Conservation (phyloP, 2,329 filamentous ascomycete genomes). For the Ophiocordyceps polyrhachis-furcata region DNA sequence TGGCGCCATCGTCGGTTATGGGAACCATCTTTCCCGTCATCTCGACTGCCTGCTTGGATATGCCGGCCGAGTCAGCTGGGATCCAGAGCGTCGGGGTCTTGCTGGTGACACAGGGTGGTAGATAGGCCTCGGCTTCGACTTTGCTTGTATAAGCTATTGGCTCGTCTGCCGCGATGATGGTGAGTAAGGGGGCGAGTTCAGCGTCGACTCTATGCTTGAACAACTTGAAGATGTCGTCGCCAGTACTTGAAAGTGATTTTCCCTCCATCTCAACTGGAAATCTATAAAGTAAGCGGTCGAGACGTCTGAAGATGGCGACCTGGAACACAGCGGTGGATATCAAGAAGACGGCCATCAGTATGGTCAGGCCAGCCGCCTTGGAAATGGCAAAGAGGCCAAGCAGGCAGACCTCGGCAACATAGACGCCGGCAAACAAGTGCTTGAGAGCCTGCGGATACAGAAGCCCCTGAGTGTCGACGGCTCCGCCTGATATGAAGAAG, state of each 20-base stretch:
- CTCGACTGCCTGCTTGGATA: conserved; percentile 52
- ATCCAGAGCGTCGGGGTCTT: conserved; percentile 54
- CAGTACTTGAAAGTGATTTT: too few species aligned
- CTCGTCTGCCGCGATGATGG: conserved; percentile 32
- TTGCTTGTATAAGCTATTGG: conserved; percentile 39
- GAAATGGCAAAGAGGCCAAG: conserved; percentile 64
- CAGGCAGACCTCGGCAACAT: conserved; percentile 61
- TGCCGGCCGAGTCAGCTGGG: conserved; percentile 48
- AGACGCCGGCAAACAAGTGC: conserved; percentile 67
- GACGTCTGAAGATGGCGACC: conserved; percentile 46
- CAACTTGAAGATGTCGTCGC: too few species aligned
- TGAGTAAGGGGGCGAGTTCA: conserved; percentile 14
- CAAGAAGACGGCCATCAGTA: conserved; percentile 58
- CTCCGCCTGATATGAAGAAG: conserved; percentile 59
- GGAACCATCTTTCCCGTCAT: conserved; percentile 47
- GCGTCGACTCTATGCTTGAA: conserved; percentile 13
- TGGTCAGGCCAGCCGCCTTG: conserved; percentile 46
- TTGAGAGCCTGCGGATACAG: conserved; percentile 78
- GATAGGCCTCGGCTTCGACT: conserved; percentile 49
- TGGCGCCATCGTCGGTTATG: conserved; percentile 55
- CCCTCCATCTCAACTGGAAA: conserved; percentile 29
- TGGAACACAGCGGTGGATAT: conserved; percentile 64
- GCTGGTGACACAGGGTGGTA: conserved; percentile 47
- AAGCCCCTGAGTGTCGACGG: conserved; percentile 74
- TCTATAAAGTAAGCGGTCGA: conserved; percentile 53